Conservation (phyloP, 176 grass and related monocot species). For the Eleusine indica region DNA sequence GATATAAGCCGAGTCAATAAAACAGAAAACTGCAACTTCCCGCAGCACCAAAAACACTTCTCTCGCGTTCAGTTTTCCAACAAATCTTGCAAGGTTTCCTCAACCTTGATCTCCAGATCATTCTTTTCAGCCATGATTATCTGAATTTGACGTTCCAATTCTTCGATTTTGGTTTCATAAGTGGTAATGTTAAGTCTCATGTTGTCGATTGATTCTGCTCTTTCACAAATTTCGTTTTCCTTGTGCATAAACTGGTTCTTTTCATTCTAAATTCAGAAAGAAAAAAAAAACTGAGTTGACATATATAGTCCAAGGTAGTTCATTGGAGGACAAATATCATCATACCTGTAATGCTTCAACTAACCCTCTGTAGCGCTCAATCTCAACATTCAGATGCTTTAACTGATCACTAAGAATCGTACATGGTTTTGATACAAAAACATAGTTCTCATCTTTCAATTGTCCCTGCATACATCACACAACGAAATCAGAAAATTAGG, state of each 20-base stretch:
- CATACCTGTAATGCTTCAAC: conserved; percentile 80
- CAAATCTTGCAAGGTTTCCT: conserved; percentile 87
- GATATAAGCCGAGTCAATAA: no score
- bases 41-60: no score
- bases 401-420: conserved; percentile 70
- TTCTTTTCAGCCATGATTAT: conserved; percentile 69
- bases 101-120: conserved; percentile 87
- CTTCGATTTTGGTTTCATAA: conserved; percentile 76
- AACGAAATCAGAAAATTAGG: conserved; percentile 39
- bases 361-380: conserved; percentile 65
- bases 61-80: no score
- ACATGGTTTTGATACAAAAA: conserved; percentile 80
- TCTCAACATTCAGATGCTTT: conserved; percentile 77
- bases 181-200: conserved; percentile 64
- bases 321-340: conserved; percentile 39
- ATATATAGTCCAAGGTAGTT: conserved; percentile 17
- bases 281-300: neutral
- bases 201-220: conserved; percentile 64
- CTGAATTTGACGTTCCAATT: conserved; percentile 75
- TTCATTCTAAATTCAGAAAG: conserved; percentile 61
- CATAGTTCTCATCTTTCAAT: conserved; percentile 83
- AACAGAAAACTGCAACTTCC: no score
- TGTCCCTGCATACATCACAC: conserved; percentile 54
- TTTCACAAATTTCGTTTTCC: conserved; percentile 80
- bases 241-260: conserved; percentile 62